phyloP scores from a whole-genome alignment of 2,329 filamentous ascomycete genomes.

The Tolypocladium sp. region DNA sequence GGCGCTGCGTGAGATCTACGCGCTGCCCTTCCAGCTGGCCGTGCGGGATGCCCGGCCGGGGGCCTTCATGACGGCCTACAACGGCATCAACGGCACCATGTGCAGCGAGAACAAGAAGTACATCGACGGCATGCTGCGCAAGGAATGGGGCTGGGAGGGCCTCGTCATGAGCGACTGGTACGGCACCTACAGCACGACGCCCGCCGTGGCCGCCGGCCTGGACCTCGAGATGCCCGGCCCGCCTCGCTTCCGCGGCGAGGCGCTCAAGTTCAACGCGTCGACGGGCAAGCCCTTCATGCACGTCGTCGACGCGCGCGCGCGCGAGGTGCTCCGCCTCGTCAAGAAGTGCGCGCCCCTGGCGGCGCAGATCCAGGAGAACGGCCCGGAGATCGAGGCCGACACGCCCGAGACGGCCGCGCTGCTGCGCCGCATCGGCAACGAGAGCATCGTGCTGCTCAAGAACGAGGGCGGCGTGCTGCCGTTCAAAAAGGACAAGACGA shows the following conservation, averaged over 20 bases:
- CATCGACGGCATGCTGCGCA: conserved; percentile 39
- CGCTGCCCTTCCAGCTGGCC: conserved; percentile 48
- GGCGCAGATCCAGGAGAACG: conserved; percentile 43
- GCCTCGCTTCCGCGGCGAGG: conserved; percentile 39
- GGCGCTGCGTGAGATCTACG: conserved; percentile 49
- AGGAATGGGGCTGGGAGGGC: conserved; percentile 50
- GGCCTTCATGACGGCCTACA: conserved; percentile 51
- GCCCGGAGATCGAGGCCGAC: conserved; percentile 43
- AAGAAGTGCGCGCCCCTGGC: conserved; percentile 44
- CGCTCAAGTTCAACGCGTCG: conserved; percentile 40
- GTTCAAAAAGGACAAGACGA: conserved; percentile 51
- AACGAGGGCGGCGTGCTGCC: conserved; percentile 59
- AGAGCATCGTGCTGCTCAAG: conserved; percentile 65
- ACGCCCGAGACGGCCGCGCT: conserved; percentile 54
- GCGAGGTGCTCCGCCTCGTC: conserved; percentile 48
- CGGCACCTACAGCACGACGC: conserved; percentile 45
- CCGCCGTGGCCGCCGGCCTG: conserved; percentile 40
- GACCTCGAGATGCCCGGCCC: conserved; percentile 54
- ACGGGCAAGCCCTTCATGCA: conserved; percentile 47
- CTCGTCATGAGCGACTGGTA: conserved; percentile 53
- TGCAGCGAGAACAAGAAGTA: conserved; percentile 45
- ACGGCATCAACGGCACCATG: conserved; percentile 47
- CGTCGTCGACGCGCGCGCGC: conserved; percentile 48
- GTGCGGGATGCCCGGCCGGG: conserved; percentile 41
- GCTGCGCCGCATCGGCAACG: conserved; percentile 55